Evolutionary conservation across 148 eudicot species (phyloP).

Genomic region (Rhododendron henanense): DNA sequence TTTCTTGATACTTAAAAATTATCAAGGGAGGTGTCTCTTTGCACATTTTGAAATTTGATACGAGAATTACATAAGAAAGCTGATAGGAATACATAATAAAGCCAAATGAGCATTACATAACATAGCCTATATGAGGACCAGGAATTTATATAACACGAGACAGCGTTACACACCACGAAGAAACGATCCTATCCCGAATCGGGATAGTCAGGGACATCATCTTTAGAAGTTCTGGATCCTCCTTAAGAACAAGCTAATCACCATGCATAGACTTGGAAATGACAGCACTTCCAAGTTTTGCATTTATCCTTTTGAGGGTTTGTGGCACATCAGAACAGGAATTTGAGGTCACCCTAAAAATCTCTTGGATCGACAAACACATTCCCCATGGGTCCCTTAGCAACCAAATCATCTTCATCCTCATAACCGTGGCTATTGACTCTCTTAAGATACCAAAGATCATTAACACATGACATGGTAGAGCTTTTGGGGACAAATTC

Average conservation of each 20-base stretch:
- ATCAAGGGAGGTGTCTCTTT: too few species aligned
- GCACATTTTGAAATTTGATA: too few species aligned
- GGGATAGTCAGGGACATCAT: too few species aligned
- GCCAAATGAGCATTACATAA: not conserved
- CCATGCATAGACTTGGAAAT: not conserved
- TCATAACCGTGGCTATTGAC: not conserved
- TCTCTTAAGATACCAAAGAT: slow-evolving; percentile 12
- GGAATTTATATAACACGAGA: too few species aligned
- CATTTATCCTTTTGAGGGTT: not conserved
- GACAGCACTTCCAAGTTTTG: not conserved
- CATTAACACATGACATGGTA: slow-evolving; percentile 13
- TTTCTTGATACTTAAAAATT: not conserved
- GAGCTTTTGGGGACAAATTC: slow-evolving; percentile 7
- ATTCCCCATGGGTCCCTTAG: slow-evolving; percentile 5
- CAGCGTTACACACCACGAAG: not conserved
- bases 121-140: not conserved
- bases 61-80: too few species aligned
- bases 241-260: too few species aligned
- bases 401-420: not conserved
- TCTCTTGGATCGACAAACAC: slow-evolving; percentile 15
- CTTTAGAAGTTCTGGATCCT: too few species aligned
- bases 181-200: not conserved
- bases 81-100: too few species aligned
- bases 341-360: not conserved
- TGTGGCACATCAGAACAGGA: not conserved